A percentile compares a stretch with the other conserved stretches of the same genome.
Evolutionary conservation across 2,329 filamentous ascomycete genomes (phyloP).

Genomic region (Colletotrichum aenigma): DNA sequence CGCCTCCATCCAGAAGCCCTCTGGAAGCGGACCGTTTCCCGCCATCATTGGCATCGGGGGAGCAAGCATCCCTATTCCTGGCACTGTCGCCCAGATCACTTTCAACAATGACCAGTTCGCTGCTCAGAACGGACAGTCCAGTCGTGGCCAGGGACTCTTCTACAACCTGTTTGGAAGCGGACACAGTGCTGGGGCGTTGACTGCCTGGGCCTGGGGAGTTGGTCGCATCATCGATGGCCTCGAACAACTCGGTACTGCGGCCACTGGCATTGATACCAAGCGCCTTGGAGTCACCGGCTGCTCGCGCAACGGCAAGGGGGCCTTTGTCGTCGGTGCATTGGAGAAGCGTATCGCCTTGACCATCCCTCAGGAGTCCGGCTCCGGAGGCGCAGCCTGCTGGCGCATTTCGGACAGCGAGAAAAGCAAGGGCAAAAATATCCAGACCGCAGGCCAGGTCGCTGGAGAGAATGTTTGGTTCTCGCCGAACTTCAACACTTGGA

Average conservation of each 20-base stretch:
- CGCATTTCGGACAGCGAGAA: slow-evolving; percentile 57
- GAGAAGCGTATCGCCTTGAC: slow-evolving; percentile 64
- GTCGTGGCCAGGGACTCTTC: slow-evolving; percentile 62
- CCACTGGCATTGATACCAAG: slow-evolving; percentile 52
- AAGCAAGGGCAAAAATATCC: slow-evolving; percentile 59
- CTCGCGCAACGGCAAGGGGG: slow-evolving; percentile 68
- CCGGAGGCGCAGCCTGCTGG: slow-evolving; percentile 67
- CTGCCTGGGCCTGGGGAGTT: slow-evolving; percentile 68
- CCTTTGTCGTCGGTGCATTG: slow-evolving; percentile 64
- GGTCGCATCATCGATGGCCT: slow-evolving; percentile 64
- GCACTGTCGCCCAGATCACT: slow-evolving; percentile 58
- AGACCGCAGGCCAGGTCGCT: slow-evolving; percentile 63
- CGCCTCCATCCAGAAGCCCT: slow-evolving; percentile 45
- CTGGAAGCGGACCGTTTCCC: slow-evolving; percentile 50
- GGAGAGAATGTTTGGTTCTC: slow-evolving; percentile 70
- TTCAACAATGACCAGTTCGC: slow-evolving; percentile 65
- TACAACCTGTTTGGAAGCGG: slow-evolving; percentile 61
- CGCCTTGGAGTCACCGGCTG: slow-evolving; percentile 65
- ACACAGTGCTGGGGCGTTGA: slow-evolving; percentile 61
- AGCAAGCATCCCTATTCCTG: slow-evolving; percentile 58
- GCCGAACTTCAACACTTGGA: slow-evolving; percentile 56
- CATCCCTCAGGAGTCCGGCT: slow-evolving; percentile 66
- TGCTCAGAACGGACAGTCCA: slow-evolving; percentile 47
- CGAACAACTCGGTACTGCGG: slow-evolving; percentile 49
- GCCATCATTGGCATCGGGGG: slow-evolving; percentile 63